Conservation (phyloP, 202 grass and related monocot species). For the Brachypodium distachyon region DNA sequence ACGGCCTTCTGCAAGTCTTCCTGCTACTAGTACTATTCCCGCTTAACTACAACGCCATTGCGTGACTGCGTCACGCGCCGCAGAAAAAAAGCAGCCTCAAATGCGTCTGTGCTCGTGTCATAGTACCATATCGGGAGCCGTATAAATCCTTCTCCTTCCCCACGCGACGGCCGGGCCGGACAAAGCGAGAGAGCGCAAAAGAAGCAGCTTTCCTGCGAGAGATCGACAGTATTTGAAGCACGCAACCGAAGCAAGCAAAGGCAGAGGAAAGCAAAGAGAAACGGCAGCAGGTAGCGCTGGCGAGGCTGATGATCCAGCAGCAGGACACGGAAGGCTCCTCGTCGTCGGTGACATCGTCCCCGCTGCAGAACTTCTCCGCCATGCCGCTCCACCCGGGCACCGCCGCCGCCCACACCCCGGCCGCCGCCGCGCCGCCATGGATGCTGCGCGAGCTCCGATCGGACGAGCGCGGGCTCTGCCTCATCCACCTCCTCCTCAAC, state of each 20-base stretch:
- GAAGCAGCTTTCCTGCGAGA: not conserved
- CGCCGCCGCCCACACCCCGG: not conserved
- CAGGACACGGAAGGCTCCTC: slow-evolving; percentile 68
- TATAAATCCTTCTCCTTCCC: slow-evolving; percentile 5
- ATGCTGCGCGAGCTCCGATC: slow-evolving; percentile 58
- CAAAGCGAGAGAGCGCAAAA: not conserved
- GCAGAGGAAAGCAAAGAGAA: not conserved
- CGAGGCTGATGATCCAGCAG: slow-evolving; percentile 40
- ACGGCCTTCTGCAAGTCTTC: not conserved
- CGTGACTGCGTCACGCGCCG: no score
- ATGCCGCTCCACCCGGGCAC: slow-evolving; percentile 53
- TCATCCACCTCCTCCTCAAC: slow-evolving; percentile 88
- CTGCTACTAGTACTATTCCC: not conserved
- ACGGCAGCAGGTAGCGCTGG: not conserved
- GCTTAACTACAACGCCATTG: no score
- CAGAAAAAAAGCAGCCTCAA: not conserved
- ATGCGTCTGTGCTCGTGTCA: not conserved
- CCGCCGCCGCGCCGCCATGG: slow-evolving; percentile 3
- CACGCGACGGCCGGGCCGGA: not conserved
- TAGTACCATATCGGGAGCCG: not conserved
- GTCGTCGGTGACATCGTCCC: slow-evolving; percentile 67
- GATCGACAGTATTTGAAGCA: no score
- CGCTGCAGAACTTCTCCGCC: slow-evolving; percentile 64
- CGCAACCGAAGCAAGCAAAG: no score
- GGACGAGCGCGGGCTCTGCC: slow-evolving; percentile 79